Base-by-base conservation (phyloP, 495 filamentous ascomycete genomes). In the Annulohypoxylon bovei region DNA sequence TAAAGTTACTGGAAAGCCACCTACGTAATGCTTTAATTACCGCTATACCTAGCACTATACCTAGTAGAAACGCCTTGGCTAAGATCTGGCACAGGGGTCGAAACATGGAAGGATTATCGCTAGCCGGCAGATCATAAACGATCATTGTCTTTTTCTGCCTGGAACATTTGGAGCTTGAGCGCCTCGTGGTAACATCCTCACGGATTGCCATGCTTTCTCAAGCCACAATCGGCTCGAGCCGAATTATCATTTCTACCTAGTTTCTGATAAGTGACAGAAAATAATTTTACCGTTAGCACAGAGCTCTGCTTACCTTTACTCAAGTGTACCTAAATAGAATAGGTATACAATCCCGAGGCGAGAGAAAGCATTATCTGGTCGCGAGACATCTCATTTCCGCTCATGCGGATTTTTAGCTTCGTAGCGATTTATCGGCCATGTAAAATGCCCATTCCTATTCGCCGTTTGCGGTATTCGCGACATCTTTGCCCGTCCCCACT, bases 41-140 rank as follows among this genome's bases (percentile, higher is more conserved):
- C 61, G 61, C 42, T 25, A 66, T 58, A 62, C 9, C 65, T 61
- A 65, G 16, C 23, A 37, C 14, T 37, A 32, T 8, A 32, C 30
- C 4, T 56, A 63, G 18, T 47, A 49, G 70, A 73, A 69, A 73
- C 70, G 70, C 46, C 70, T 73, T 73, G 70, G 70, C 70, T 56
- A 56, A 69, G 70, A 73, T 73, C 70, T 73, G 70, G 60, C 65
- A 73, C 70, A 73, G 42, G 70, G 70, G 57, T 68, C 61, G 70
- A 69, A 69, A 69, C 70, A 37, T 70, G 60, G 66, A 55, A 62
- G 70, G 66, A 70, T 69, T 59, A 66, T 47, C 67, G 49, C 56
- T 66, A 69, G 22, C 66, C 70, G 70, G 70, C 33, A 73, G 70
- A 73, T 73, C 70, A 58, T 70, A 66, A 70, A 54, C 66, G 65